Evolutionary conservation across 164 flowering plant species (phyloP), one percentile per base, ranked within the genome.

Genomic region (Dillenia suffruticosa): DNA sequence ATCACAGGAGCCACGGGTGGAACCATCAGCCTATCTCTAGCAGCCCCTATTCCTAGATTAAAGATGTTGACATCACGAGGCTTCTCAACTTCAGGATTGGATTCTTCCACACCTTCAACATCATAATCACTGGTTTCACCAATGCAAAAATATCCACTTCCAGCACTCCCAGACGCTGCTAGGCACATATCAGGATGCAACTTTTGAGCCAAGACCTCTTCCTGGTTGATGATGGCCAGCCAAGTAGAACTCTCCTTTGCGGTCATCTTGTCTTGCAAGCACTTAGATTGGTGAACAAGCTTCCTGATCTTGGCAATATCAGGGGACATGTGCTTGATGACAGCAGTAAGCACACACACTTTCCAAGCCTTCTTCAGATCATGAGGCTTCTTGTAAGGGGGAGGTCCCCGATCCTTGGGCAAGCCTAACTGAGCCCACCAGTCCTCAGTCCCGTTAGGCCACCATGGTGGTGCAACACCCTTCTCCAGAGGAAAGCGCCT

Each of bases 181-280:
- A 71, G 76, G 59, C 79, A 76, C 13, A 63, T 48, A 44, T 76
- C 77, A 26, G 86, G 84, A 57, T 72, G 77, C 19, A 82, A 77
- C 62, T 77, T 76, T 8, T 81, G 63, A 24, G 82, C 75, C 61
- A 80, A 55, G 47, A 73, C 62, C 75, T 82, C 86, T 63, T 82
- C 86, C 57, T 76, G 82, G 60, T 76, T 78, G 22, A 82, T 72
- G 48, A 82, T 78, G 46, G 82, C 82, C 45, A 79, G 78, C 86
- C 86, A 82, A 9, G 84, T 82, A 0, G 82, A 77, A 54, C 84
- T 79, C 57, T 82, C 86, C 65, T 82, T 79, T n/a, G 86, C 86
- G 1, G 85, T 82, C 86, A 82, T 82, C 62, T 82, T 82, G 56
- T 82, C 86, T 63, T 82, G 86, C 71, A 82, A 70, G 72, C 84